A percentile compares a stretch with the other conserved stretches of the same genome.
Evolutionary conservation across 2,329 filamentous ascomycete genomes (phyloP).

Genomic region (Fusarium sp.): DNA sequence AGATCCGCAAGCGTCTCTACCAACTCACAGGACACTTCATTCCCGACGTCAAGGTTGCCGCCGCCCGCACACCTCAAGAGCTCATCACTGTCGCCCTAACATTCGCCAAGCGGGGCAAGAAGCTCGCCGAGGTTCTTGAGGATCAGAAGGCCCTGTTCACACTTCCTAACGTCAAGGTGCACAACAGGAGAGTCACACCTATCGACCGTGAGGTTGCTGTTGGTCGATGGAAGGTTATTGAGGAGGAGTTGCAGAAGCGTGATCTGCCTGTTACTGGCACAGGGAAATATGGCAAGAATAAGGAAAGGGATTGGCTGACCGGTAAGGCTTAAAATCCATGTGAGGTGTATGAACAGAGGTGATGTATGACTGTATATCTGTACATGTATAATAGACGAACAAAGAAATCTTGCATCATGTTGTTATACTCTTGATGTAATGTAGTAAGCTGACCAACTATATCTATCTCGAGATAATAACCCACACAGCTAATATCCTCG

Average conservation of each 20-base stretch:
- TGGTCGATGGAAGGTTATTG: conserved; percentile 84
- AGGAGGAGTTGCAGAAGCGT: conserved; percentile 73
- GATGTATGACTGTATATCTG: conserved; percentile 48
- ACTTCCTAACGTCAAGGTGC: conserved; percentile 78
- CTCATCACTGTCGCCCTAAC: conserved; percentile 66
- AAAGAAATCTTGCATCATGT: conserved; percentile 39
- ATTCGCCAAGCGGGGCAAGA: conserved; percentile 67
- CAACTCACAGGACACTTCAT: conserved; percentile 84
- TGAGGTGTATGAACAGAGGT: conserved; percentile 24
- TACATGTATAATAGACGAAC: conserved; percentile 49
- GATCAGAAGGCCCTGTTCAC: conserved; percentile 57
- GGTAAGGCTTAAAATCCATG: conserved; percentile 51
- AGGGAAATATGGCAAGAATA: conserved; percentile 53
- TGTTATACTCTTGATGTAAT: background rate
- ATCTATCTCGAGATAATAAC: background rate
- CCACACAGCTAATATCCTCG: background rate
- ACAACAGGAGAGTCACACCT: conserved; percentile 72
- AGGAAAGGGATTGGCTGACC: conserved; percentile 57
- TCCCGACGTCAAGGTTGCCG: conserved; percentile 74
- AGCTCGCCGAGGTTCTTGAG: conserved; percentile 72
- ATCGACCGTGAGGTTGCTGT: conserved; percentile 78
- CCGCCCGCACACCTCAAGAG: conserved; percentile 64
- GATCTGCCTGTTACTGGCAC: conserved; percentile 69
- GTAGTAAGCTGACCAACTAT: background rate
- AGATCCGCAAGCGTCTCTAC: conserved; percentile 85